Conservation (phyloP, 2,329 filamentous ascomycete species). For the Kalmusia sp. region DNA sequence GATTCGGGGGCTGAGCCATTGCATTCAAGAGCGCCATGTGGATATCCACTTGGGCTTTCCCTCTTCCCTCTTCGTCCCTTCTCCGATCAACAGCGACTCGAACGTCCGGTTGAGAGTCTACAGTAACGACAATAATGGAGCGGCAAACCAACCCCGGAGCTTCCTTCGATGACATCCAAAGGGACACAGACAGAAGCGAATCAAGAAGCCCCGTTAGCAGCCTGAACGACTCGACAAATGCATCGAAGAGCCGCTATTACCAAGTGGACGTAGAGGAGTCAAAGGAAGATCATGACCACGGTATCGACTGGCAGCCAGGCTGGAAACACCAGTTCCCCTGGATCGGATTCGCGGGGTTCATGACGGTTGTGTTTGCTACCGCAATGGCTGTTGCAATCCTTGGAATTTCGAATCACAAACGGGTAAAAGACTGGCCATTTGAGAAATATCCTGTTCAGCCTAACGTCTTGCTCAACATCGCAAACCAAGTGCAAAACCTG, state of each 20-base stretch:
- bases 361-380: slow-evolving; percentile 26
- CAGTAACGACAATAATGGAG: too few species aligned
- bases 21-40: not conserved
- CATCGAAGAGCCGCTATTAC: not conserved
- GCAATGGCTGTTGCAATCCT: slow-evolving; percentile 25
- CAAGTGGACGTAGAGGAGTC: not conserved
- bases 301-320: slow-evolving; percentile 33
- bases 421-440: slow-evolving; percentile 28
- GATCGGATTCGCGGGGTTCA: slow-evolving; percentile 26
- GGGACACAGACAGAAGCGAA: not conserved
- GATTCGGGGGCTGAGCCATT: not conserved
- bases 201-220: slow-evolving; percentile 3
- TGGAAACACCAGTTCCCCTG: slow-evolving; percentile 31
- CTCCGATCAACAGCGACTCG: too few species aligned
- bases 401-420: slow-evolving; percentile 19
- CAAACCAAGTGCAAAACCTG: slow-evolving; percentile 32
- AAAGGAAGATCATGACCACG: slow-evolving; percentile 19
- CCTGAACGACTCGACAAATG: not conserved
- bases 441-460: slow-evolving; percentile 26
- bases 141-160: not conserved
- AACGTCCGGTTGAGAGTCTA: too few species aligned
- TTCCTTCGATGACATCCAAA: not conserved
- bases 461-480: slow-evolving; percentile 34
- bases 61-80: not conserved
- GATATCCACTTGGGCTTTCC: not conserved